These are phyloP conservation scores for Ceratocystis huliohia DNA, from an alignment of 2,329 filamentous ascomycete species.

Conservation along the genomic window DNA sequence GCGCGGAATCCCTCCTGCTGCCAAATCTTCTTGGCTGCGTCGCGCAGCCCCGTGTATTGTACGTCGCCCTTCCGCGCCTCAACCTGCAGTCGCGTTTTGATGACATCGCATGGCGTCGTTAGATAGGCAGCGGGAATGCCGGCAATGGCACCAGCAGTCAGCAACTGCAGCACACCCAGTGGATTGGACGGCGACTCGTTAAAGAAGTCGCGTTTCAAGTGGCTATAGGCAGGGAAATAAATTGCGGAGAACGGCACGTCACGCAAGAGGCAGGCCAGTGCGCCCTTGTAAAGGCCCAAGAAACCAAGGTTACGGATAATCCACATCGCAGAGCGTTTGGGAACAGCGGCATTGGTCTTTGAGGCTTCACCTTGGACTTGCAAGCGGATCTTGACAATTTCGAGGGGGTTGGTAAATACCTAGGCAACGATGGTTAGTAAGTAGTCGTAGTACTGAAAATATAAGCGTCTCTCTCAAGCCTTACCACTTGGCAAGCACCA, in stretches of 20 bases:
- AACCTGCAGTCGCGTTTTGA: slow-evolving; percentile 96
- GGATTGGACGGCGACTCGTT: slow-evolving; percentile 80
- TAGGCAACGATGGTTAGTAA: slow-evolving; percentile 27
- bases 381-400: slow-evolving; percentile 98
- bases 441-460: slow-evolving; percentile 12
- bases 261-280: slow-evolving; percentile 81
- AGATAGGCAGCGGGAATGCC: slow-evolving; percentile 88
- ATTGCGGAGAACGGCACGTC: slow-evolving; percentile 98
- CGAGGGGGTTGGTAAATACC: slow-evolving; percentile 95
- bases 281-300: slow-evolving; percentile 91
- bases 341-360: slow-evolving; percentile 59
- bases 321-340: slow-evolving; percentile 91
- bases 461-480: slow-evolving; percentile 30
- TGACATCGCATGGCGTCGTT: slow-evolving; percentile 94
- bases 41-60: slow-evolving; percentile 71
- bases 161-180: slow-evolving; percentile 77
- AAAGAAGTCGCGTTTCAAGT: slow-evolving; percentile 87
- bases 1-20: slow-evolving; percentile 87
- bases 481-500: slow-evolving; percentile 89
- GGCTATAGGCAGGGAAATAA: slow-evolving; percentile 94
- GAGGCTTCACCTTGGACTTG: slow-evolving; percentile 94
- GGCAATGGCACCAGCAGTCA: slow-evolving; percentile 87
- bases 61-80: slow-evolving; percentile 93
- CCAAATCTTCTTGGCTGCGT: slow-evolving; percentile 72
- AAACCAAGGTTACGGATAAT: slow-evolving; percentile 92